Conservation (phyloP, 371 early-diverging fungal species). For the Mucor indicus region DNA sequence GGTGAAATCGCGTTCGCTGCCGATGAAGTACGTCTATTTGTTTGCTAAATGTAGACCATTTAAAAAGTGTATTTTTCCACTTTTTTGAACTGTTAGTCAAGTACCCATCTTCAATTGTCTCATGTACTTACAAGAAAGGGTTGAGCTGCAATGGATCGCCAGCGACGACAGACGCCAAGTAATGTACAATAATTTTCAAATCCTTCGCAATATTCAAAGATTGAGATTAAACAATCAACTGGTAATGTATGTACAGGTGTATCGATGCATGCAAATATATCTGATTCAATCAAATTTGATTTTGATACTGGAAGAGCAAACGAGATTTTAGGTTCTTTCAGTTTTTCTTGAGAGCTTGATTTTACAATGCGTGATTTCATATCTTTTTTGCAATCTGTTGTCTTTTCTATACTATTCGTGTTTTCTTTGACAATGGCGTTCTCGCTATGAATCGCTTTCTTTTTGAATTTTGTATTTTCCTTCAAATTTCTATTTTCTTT, state of each 20-base stretch:
- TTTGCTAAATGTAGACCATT: neutral
- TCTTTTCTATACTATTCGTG: no score
- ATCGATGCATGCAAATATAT: neutral
- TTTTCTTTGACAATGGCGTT: no score
- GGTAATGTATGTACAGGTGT: conserved; percentile 2
- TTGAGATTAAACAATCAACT: neutral
- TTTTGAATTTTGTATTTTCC: neutral
- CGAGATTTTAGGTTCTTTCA: no score
- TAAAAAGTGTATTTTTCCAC: neutral
- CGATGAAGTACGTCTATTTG: neutral
- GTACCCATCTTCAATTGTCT: neutral
- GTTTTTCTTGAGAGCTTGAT: no score
- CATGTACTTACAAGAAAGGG: conserved; percentile 3
- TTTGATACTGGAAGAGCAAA: no score
- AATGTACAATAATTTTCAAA: neutral
- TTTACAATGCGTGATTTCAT: no score
- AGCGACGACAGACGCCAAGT: neutral
- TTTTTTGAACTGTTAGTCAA: neutral
- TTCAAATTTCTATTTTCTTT: no score
- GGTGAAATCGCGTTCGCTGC: neutral
- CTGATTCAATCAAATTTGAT: neutral
- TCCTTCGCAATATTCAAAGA: neutral
- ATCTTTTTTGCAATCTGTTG: no score
- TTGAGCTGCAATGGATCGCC: neutral
- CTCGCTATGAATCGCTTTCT: no score